Evolutionary conservation across 2,329 filamentous ascomycete species (phyloP).

Genomic region (Fusarium duplospermum): DNA sequence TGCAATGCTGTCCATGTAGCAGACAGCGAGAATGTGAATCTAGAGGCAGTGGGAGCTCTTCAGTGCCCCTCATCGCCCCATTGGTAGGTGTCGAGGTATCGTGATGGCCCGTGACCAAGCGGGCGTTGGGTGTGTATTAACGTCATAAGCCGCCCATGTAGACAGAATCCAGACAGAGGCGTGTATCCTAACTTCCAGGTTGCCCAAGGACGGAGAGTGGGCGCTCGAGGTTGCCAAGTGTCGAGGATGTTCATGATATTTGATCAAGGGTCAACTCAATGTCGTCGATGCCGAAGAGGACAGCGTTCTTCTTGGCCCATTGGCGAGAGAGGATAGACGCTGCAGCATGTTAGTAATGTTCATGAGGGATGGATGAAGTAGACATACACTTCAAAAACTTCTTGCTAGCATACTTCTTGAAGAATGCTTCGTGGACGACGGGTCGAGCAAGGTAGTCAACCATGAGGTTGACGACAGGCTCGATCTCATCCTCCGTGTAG

Average conservation of each 20-base stretch:
- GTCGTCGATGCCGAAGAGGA: conserved; percentile 65
- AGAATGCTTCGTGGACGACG: conserved; percentile 95
- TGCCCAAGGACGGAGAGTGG: conserved; percentile 23
- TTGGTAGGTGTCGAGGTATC: conserved; percentile 36
- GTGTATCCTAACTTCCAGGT: conserved; percentile 45
- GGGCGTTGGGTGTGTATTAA: conserved; percentile 48
- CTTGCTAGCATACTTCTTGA: conserved; percentile 99
- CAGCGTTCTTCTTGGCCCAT: conserved; percentile 88
- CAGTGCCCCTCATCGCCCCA: conserved; percentile 22
- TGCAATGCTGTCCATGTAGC: conserved; percentile 40
- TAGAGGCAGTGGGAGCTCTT: conserved; percentile 32
- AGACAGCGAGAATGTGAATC: conserved; percentile 47
- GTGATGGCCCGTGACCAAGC: conserved; percentile 40
- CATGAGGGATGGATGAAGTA: neutral
- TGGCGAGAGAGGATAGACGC: conserved; percentile 91
- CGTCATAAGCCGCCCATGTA: conserved; percentile 45
- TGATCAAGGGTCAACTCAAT: conserved; percentile 63
- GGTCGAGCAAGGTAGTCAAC: conserved; percentile 94
- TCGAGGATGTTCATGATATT: conserved; percentile 46
- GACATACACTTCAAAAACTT: conserved; percentile 97
- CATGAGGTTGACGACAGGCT: conserved; percentile 93
- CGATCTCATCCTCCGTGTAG: conserved; percentile 91
- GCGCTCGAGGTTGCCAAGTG: conserved; percentile 21
- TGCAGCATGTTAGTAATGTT: conserved; percentile 51
- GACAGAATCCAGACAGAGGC: conserved; percentile 47